Percentiles rank a stretch among this genome's conserved stretches.
Conservation (phyloP, 2,329 filamentous ascomycete genomes). For the Triangularia verruculosa region DNA sequence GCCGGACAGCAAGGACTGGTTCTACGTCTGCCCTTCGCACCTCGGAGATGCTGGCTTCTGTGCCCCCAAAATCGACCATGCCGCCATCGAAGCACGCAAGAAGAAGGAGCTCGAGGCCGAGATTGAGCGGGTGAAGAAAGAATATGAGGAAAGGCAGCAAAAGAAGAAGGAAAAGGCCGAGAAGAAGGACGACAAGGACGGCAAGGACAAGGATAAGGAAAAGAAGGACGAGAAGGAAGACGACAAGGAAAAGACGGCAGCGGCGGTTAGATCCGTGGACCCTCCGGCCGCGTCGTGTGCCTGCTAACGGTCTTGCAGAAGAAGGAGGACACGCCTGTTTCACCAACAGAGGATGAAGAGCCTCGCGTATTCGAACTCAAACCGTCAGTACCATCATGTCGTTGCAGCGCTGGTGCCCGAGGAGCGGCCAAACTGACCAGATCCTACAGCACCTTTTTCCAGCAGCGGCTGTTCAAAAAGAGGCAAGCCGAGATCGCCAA, state of each 20-base stretch:
- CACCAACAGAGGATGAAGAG: conserved; percentile 53
- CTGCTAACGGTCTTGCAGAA: background rate
- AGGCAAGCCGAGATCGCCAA: conserved; percentile 75
- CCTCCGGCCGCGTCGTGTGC: background rate
- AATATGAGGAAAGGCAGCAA: conserved; percentile 71
- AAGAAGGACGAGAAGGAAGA: conserved; percentile 40
- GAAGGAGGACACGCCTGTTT: conserved; percentile 26
- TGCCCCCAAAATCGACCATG: conserved; percentile 68
- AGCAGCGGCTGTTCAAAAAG: conserved; percentile 77
- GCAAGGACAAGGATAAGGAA: conserved; percentile 43
- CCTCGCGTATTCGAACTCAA: conserved; percentile 81
- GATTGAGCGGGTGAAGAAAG: conserved; percentile 64
- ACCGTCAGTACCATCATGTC: conserved; percentile 54
- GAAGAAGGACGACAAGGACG: conserved; percentile 50
- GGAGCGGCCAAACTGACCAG: background rate
- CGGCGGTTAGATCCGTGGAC: background rate
- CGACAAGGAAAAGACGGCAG: conserved; percentile 27
- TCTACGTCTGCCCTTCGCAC: conserved; percentile 84
- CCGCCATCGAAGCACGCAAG: conserved; percentile 59
- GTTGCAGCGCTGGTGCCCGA: background rate
- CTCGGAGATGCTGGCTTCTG: conserved; percentile 82
- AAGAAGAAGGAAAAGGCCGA: conserved; percentile 67
- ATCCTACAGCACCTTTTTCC: conserved; percentile 69
- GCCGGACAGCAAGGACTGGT: conserved; percentile 88
- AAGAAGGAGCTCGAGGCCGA: conserved; percentile 66